A percentile compares a stretch with the other conserved stretches of the same genome.
Evolutionary conservation across 2,329 filamentous ascomycete genomes (phyloP).

Genomic region (Fonsecaea nubica): DNA sequence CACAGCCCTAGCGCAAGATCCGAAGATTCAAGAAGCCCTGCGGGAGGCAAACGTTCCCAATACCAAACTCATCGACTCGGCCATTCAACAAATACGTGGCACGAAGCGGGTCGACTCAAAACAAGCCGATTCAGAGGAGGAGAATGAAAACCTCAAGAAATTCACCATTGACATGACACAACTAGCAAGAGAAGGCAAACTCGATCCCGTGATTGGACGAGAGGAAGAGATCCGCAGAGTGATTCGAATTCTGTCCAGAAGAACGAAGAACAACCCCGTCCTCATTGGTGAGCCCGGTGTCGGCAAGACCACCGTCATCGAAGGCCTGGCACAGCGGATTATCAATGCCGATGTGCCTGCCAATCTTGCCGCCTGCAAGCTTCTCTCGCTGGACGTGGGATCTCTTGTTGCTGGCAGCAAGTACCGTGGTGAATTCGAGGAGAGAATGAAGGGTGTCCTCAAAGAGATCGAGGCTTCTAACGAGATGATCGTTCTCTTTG

Average conservation of each 20-base stretch:
- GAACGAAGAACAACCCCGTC: conserved; percentile 98
- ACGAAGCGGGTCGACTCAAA: conserved; percentile 94
- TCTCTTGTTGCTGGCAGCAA: conserved; percentile 96
- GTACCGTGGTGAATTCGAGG: conserved; percentile 97
- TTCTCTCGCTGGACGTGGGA: conserved; percentile 94
- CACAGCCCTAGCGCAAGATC: conserved; percentile 79
- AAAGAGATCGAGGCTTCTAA: conserved; percentile 96
- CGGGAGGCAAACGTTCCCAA: conserved; percentile 92
- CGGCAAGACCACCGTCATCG: conserved; percentile 96
- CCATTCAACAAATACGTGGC: conserved; percentile 89
- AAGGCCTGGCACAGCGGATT: conserved; percentile 91
- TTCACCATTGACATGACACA: conserved; percentile 99
- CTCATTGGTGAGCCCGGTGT: conserved; percentile 98
- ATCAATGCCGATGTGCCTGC: conserved; percentile 96
- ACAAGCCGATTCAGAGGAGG: conserved; percentile 87
- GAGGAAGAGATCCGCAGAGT: conserved; percentile 91
- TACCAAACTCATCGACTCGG: conserved; percentile 84
- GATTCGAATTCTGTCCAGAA: conserved; percentile 87
- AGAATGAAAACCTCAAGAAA: conserved; percentile 95
- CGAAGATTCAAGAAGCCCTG: conserved; percentile 73
- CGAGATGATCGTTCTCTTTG: conserved; percentile 96
- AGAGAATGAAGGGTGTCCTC: conserved; percentile 97
- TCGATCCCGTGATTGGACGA: conserved; percentile 94
- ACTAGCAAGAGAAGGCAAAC: conserved; percentile 93
- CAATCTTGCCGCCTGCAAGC: conserved; percentile 89